These are phyloP conservation scores for Fusarium udum DNA, from an alignment of 2,329 filamentous ascomycete species.

Conservation along the genomic window DNA sequence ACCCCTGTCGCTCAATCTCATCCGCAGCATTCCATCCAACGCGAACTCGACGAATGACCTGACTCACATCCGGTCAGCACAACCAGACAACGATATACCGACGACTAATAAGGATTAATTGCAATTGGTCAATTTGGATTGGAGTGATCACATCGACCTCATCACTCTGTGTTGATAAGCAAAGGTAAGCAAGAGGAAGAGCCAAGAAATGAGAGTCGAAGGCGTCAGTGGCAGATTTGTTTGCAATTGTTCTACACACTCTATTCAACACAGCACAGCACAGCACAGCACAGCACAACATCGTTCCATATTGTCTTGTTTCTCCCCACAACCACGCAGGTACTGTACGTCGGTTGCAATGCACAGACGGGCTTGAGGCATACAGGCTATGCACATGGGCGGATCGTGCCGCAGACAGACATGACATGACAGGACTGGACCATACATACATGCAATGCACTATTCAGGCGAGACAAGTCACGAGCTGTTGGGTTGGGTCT, in stretches of 20 bases:
- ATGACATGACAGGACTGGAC: neutral
- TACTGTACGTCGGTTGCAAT: conserved; percentile 17
- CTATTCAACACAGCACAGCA: conserved; percentile 2
- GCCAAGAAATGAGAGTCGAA: neutral
- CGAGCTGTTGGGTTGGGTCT: neutral
- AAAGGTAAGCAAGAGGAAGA: conserved; percentile 31
- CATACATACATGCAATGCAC: neutral
- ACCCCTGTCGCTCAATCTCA: conserved; percentile 11
- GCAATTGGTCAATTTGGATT: conserved; percentile 5
- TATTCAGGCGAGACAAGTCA: conserved; percentile 28
- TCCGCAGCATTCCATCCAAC: conserved; percentile 28
- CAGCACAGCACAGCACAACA: neutral
- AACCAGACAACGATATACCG: conserved; percentile 27
- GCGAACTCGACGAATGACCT: conserved; percentile 20
- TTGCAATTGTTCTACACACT: conserved; percentile 11
- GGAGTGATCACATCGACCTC: neutral
- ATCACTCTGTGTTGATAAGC: neutral
- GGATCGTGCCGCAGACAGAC: conserved; percentile 24
- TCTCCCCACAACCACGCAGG: conserved; percentile 29
- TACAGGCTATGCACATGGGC: conserved; percentile 18
- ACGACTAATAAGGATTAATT: conserved; percentile 1
- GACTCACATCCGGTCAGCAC: conserved; percentile 15
- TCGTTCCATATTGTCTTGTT: conserved; percentile 15
- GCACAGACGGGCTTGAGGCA: conserved; percentile 16
- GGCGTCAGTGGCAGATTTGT: conserved; percentile 18